phyloP scores from a whole-genome alignment of 176 grass and related monocot genomes.

The Olyra latifolia region DNA sequence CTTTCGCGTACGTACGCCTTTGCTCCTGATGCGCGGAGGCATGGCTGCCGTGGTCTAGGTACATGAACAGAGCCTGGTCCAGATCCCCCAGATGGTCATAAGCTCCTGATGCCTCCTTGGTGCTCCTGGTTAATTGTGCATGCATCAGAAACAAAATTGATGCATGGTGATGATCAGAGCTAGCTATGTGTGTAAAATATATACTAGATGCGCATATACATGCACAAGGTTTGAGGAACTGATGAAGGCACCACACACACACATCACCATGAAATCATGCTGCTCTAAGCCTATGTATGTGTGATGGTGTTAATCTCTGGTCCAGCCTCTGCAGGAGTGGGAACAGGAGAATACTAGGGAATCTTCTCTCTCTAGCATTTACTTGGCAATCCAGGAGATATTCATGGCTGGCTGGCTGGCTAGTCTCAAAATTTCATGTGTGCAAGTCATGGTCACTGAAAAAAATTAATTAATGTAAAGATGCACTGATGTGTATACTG shows the following conservation, averaged over 20 bases:
- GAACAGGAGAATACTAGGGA: constrained; percentile 56
- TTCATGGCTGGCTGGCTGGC: neutral
- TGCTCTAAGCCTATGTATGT: constrained; percentile 26
- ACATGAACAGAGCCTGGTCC: constrained; percentile 82
- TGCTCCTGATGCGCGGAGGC: constrained; percentile 49
- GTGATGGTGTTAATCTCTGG: constrained; percentile 36
- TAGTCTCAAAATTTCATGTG: constrained; percentile 48
- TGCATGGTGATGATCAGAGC: too few relatives aligned
- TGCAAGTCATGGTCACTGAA: constrained; percentile 36
- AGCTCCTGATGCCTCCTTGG: constrained; percentile 56
- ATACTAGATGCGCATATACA: neutral
- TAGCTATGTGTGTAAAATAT: neutral
- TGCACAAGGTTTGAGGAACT: constrained; percentile 44
- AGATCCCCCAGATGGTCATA: constrained; percentile 80
- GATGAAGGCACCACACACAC: neutral
- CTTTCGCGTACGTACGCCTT: constrained; percentile 47
- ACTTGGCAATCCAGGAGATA: constrained; percentile 43
- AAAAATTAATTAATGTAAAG: neutral
- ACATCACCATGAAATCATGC: constrained; percentile 54
- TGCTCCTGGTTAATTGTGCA: constrained; percentile 5
- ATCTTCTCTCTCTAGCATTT: constrained; percentile 44
- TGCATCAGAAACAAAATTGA: neutral
- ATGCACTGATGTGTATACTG: neutral
- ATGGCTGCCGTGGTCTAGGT: constrained; percentile 63
- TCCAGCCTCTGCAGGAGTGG: constrained; percentile 45